A percentile compares a stretch with the other conserved stretches of the same genome.
Conservation (phyloP, 495 filamentous ascomycete species). For the Hyphodiscus hymeniophilus region DNA sequence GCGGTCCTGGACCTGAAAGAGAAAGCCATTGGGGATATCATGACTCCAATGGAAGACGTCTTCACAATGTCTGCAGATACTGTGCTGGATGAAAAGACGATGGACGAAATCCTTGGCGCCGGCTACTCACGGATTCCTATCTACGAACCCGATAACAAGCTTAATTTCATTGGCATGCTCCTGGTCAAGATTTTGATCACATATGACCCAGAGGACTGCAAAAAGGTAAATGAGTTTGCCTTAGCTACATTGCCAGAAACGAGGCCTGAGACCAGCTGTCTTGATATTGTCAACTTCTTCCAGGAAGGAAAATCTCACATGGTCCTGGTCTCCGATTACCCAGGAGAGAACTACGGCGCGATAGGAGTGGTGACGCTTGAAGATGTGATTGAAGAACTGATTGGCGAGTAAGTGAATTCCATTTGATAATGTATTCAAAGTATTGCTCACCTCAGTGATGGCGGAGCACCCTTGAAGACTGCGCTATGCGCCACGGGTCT, state of each 20-base stretch:
- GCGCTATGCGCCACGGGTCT: no score
- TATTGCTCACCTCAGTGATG: no score
- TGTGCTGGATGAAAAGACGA: constrained; percentile 81
- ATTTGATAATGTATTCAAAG: background rate
- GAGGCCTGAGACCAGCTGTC: constrained; percentile 84
- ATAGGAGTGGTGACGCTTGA: constrained; percentile 92
- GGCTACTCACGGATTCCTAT: constrained; percentile 96
- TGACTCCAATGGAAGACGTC: constrained; percentile 97
- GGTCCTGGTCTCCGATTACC: constrained; percentile 88
- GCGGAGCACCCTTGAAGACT: no score
- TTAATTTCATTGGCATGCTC: constrained; percentile 94
- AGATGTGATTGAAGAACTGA: constrained; percentile 96
- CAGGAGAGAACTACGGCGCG: constrained; percentile 81
- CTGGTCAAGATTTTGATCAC: constrained; percentile 98
- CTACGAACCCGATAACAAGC: constrained; percentile 70
- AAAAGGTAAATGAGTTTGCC: constrained; percentile 77
- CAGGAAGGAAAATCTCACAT: constrained; percentile 99
- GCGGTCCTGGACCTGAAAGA: constrained; percentile 94
- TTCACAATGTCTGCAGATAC: constrained; percentile 92
- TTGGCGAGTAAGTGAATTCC: constrained; percentile 71
- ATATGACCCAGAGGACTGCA: constrained; percentile 90
- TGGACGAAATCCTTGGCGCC: constrained; percentile 84
- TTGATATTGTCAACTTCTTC: constrained; percentile 99
- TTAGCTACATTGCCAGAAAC: constrained; percentile 93
- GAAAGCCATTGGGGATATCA: constrained; percentile 87